A percentile compares a stretch with the other conserved stretches of the same genome.
Conservation (phyloP, 2,329 filamentous ascomycete genomes). For the Xylariaceae sp. region DNA sequence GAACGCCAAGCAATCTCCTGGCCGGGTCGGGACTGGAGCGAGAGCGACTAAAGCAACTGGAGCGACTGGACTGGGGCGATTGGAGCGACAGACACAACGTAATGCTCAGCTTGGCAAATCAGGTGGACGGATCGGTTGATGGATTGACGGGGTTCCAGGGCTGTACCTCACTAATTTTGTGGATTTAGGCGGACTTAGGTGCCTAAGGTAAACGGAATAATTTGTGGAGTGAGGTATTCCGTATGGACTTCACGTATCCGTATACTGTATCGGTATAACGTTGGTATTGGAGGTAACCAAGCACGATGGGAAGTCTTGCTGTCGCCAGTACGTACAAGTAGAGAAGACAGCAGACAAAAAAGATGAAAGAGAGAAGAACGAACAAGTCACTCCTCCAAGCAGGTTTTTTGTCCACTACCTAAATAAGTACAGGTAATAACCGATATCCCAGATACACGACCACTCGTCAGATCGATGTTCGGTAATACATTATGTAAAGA, state of each 20-base stretch:
- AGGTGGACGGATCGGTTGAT: background rate
- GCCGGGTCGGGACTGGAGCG: conserved; percentile 1
- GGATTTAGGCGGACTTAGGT: background rate
- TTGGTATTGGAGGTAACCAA: background rate
- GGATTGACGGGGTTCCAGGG: conserved; percentile 1
- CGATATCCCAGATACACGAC: too few species aligned
- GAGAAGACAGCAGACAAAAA: too few species aligned
- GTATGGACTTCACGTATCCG: too few species aligned
- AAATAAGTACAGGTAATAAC: too few species aligned
- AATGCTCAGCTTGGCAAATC: conserved; percentile 17
- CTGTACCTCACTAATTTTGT: background rate
- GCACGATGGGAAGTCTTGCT: background rate
- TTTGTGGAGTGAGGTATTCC: background rate
- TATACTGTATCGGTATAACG: background rate
- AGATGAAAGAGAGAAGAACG: too few species aligned
- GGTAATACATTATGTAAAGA: too few species aligned
- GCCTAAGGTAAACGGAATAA: background rate
- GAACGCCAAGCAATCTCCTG: conserved; percentile 13
- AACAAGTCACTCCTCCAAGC: too few species aligned
- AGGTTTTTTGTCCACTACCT: too few species aligned
- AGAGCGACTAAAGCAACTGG: background rate
- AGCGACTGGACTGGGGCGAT: background rate
- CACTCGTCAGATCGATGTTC: too few species aligned
- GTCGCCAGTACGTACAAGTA: too few species aligned
- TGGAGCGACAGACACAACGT: conserved; percentile 11